Evolutionary conservation across 108 stramenopile genomes (phyloP).

Genomic region (Cyclotella kingstonii): DNA sequence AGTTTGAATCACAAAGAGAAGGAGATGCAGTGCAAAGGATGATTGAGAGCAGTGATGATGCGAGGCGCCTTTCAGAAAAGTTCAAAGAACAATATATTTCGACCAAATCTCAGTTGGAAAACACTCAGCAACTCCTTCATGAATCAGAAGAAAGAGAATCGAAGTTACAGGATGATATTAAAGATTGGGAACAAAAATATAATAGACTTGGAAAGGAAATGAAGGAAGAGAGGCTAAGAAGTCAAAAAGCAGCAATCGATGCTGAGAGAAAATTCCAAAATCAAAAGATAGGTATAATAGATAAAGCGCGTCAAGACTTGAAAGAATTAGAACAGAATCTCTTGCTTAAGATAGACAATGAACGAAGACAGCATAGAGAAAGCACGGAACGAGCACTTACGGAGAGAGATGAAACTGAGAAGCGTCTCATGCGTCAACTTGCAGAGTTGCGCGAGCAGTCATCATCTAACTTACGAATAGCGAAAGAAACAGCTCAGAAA

Average conservation of each 20-base stretch:
- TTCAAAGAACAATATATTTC: constrained; percentile 69
- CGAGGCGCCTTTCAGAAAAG: constrained; percentile 48
- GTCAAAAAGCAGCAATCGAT: constrained; percentile 41
- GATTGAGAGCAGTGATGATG: constrained; percentile 69
- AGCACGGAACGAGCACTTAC: constrained; percentile 36
- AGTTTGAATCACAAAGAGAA: constrained; percentile 73
- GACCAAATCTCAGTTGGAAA: constrained; percentile 63
- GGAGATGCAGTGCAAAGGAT: constrained; percentile 71
- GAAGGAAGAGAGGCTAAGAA: constrained; percentile 38
- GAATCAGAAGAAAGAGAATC: constrained; percentile 25
- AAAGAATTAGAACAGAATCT: constrained; percentile 26
- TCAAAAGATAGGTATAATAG: constrained; percentile 35
- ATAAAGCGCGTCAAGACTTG: constrained; percentile 36
- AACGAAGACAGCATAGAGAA: constrained; percentile 34
- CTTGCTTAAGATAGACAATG: constrained; percentile 26
- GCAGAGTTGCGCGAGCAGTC: constrained; percentile 28
- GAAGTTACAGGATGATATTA: constrained; percentile 27
- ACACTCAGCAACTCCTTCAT: constrained; percentile 38
- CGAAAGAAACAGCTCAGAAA: constrained; percentile 45
- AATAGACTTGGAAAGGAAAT: constrained; percentile 30
- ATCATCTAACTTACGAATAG: constrained; percentile 17
- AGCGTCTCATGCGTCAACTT: constrained; percentile 27
- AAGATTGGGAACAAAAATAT: constrained; percentile 12
- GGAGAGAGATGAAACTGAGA: constrained; percentile 27
- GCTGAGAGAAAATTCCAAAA: constrained; percentile 28